Evolutionary conservation across 2,329 filamentous ascomycete species (phyloP).

Genomic region (Phoma herbarum): DNA sequence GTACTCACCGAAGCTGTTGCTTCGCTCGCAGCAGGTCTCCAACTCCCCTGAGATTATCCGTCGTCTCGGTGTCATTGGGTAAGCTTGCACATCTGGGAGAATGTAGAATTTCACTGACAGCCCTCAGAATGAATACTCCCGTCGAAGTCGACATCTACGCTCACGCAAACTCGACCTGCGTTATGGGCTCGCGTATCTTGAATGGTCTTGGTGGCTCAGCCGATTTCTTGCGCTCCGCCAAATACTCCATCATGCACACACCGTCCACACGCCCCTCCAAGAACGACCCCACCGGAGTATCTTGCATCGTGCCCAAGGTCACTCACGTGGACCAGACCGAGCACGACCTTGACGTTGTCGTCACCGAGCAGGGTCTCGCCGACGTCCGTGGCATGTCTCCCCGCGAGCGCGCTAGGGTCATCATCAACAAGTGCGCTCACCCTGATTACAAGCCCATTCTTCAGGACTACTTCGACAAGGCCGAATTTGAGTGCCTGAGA

Average conservation of each 20-base stretch:
- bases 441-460: constrained; percentile 85
- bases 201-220: constrained; percentile 85
- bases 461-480: constrained; percentile 82
- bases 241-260: constrained; percentile 95
- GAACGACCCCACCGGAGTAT: constrained; percentile 81
- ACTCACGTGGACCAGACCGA: constrained; percentile 94
- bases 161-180: constrained; percentile 89
- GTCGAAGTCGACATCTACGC: constrained; percentile 96
- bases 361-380: constrained; percentile 80
- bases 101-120: not conserved
- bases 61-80: constrained; percentile 79
- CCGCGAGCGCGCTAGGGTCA: constrained; percentile 80
- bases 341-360: constrained; percentile 89
- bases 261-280: constrained; percentile 82
- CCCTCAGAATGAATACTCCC: constrained; percentile 82
- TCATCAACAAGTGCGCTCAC: constrained; percentile 87
- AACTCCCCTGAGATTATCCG: constrained; percentile 93
- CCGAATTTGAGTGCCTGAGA: constrained; percentile 83
- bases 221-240: constrained; percentile 79
- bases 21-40: constrained; percentile 86
- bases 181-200: constrained; percentile 87
- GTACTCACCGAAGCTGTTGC: constrained; percentile 82
- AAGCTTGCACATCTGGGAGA: not conserved
- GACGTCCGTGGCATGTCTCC: constrained; percentile 85
- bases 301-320: constrained; percentile 92